Percentiles rank a stretch among this genome's conserved stretches.
phyloP scores from a whole-genome alignment of 163 green algal species.

The Chlamydomonas reinhardtii region DNA sequence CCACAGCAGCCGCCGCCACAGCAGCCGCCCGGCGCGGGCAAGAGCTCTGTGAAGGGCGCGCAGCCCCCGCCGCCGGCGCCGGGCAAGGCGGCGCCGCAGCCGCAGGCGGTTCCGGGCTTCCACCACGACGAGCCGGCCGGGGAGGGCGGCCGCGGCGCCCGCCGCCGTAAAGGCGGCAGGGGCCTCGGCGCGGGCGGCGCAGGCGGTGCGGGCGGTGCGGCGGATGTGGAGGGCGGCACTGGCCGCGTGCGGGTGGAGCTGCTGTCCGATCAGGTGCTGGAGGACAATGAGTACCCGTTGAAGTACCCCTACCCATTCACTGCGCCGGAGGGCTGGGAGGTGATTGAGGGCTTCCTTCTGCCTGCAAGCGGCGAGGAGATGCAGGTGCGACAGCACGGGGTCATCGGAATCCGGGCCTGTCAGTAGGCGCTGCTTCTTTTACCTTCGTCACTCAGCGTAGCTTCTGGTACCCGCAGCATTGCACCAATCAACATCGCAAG shows the following conservation, averaged over 20 bases:
- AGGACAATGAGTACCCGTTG: not conserved
- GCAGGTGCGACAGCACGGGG: too few relatives aligned
- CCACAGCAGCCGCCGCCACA: not conserved
- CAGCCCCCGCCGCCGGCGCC: not conserved
- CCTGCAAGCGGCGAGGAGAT: not conserved
- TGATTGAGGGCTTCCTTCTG: slow-evolving; percentile 13
- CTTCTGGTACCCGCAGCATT: too few relatives aligned
- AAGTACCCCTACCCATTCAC: not conserved
- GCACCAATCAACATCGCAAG: not conserved
- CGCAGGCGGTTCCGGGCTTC: slow-evolving; percentile 5
- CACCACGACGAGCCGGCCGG: not conserved
- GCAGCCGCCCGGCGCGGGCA: not conserved
- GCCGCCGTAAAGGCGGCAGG: not conserved
- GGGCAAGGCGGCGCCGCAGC: not conserved
- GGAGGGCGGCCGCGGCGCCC: too few relatives aligned
- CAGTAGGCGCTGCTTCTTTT: too few relatives aligned
- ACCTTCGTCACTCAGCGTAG: too few relatives aligned
- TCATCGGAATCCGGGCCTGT: too few relatives aligned
- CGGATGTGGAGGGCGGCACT: too few relatives aligned
- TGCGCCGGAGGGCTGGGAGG: not conserved
- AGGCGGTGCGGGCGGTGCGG: not conserved
- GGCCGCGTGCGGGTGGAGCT: not conserved
- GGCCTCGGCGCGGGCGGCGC: not conserved
- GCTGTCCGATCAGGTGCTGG: not conserved
- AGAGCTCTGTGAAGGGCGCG: too few relatives aligned